A percentile compares a stretch with the other conserved stretches of the same genome.
These are phyloP conservation scores for Colletotrichum incanum DNA, from an alignment of 2,329 filamentous ascomycete species.

Conservation along the genomic window DNA sequence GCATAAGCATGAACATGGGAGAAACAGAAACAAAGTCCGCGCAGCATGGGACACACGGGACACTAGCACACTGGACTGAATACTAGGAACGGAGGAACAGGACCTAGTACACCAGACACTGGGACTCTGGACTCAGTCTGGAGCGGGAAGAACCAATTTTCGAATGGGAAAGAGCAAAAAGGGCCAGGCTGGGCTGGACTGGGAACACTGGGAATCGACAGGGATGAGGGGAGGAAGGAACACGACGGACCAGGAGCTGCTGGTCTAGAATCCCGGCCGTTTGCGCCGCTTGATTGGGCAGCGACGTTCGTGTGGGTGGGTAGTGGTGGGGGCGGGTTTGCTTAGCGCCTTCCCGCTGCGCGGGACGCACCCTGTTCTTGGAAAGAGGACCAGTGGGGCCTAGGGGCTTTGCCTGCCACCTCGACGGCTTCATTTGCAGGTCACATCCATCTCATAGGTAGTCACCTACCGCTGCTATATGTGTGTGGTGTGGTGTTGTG, in stretches of 20 bases:
- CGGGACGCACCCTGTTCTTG: constrained; percentile 39
- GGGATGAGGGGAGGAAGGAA: constrained; percentile 26
- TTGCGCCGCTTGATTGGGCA: constrained; percentile 14
- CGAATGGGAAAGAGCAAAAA: constrained; percentile 31
- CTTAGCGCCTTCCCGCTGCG: constrained; percentile 39
- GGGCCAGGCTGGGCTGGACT: constrained; percentile 23
- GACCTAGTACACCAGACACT: not conserved
- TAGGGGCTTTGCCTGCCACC: constrained; percentile 37
- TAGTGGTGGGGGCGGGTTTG: not conserved
- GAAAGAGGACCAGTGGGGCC: constrained; percentile 25
- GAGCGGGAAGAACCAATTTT: not conserved
- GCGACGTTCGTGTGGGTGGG: not conserved
- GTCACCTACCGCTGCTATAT: not conserved
- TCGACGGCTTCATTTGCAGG: not conserved
- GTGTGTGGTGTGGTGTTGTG: no score
- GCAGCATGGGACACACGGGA: constrained; percentile 11
- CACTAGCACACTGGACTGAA: not conserved
- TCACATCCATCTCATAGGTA: not conserved
- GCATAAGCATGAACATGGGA: constrained; percentile 12
- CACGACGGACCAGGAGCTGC: constrained; percentile 27
- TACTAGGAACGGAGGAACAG: not conserved
- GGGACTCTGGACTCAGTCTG: not conserved
- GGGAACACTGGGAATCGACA: constrained; percentile 3
- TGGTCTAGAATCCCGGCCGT: constrained; percentile 32
- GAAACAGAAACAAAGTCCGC: constrained; percentile 21